Conservation (phyloP, 371 early-diverging fungal genomes). For the Mortierella sp. region DNA sequence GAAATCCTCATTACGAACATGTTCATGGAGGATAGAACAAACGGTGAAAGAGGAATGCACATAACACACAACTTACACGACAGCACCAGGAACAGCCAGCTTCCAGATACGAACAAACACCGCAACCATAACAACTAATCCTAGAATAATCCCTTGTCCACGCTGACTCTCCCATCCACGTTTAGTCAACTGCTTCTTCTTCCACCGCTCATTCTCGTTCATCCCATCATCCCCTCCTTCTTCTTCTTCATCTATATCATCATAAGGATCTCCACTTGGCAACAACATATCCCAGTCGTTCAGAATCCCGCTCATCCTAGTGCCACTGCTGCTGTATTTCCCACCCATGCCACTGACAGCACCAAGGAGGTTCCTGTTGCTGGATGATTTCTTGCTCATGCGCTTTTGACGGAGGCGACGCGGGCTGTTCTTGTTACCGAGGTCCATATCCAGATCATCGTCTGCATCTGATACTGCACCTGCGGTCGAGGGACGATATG, state of each 20-base stretch:
- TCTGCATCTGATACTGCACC: slow-evolving; percentile 7
- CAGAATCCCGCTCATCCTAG: slow-evolving; percentile 16
- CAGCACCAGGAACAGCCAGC: slow-evolving; percentile 41
- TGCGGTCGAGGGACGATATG: slow-evolving; percentile 12
- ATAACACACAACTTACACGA: slow-evolving; percentile 30
- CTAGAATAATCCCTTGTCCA: slow-evolving; percentile 26
- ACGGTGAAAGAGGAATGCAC: too few relatives aligned
- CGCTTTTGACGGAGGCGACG: slow-evolving; percentile 13
- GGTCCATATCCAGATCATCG: slow-evolving; percentile 8
- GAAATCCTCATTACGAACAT: not conserved
- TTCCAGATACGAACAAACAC: slow-evolving; percentile 49
- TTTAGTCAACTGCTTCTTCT: slow-evolving; percentile 29
- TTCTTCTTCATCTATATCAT: slow-evolving; percentile 21
- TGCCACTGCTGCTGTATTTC: not conserved
- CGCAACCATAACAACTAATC: slow-evolving; percentile 17
- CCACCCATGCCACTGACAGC: not conserved
- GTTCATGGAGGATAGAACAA: not conserved
- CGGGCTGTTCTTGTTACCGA: slow-evolving; percentile 18
- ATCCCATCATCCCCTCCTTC: slow-evolving; percentile 23
- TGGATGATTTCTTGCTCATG: not conserved
- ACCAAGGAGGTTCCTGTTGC: not conserved
- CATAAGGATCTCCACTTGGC: slow-evolving; percentile 32
- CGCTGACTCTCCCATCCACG: slow-evolving; percentile 32
- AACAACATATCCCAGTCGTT: slow-evolving; percentile 49
- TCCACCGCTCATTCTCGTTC: slow-evolving; percentile 42